These are phyloP conservation scores for Phytophthora constricta DNA, from an alignment of 352 stramenopile species.

Conservation along the genomic window DNA sequence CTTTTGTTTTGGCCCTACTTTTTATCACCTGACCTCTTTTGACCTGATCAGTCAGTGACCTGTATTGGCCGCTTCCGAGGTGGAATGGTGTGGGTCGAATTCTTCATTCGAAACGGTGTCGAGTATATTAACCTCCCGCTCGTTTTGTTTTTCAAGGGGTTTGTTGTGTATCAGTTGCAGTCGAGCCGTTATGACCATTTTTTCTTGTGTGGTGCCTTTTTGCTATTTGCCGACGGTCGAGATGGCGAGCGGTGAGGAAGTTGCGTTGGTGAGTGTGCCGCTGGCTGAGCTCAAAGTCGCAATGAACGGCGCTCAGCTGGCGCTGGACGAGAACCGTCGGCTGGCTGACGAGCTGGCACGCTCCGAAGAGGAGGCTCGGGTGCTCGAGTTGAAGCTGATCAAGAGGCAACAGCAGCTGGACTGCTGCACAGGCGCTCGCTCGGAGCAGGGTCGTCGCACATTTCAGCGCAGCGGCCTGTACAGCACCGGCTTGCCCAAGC, in stretches of 20 bases:
- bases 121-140: too few species aligned
- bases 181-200: too few species aligned
- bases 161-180: too few species aligned
- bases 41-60: too few species aligned
- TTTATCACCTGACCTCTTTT: too few species aligned
- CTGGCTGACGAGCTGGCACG: slow-evolving; percentile 41
- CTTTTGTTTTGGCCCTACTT: too few species aligned
- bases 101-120: not conserved
- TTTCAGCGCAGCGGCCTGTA: slow-evolving; percentile 17
- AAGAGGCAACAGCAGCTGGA: slow-evolving; percentile 67
- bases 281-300: slow-evolving; percentile 42
- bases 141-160: too few species aligned
- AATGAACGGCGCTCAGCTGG: slow-evolving; percentile 37
- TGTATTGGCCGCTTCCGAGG: too few species aligned
- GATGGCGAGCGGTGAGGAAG: slow-evolving; percentile 23
- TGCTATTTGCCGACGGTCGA: too few species aligned
- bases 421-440: slow-evolving; percentile 42
- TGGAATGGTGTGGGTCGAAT: too few species aligned
- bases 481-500: slow-evolving; percentile 27
- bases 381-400: slow-evolving; percentile 50
- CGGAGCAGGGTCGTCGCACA: slow-evolving; percentile 21
- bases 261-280: slow-evolving; percentile 54
- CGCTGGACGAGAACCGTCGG: slow-evolving; percentile 41
- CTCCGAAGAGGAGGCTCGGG: slow-evolving; percentile 45
- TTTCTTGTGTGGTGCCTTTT: too few species aligned